phyloP scores from a whole-genome alignment of 768 basidiomycete genomes.

The Rhizopogon vinicolor region DNA sequence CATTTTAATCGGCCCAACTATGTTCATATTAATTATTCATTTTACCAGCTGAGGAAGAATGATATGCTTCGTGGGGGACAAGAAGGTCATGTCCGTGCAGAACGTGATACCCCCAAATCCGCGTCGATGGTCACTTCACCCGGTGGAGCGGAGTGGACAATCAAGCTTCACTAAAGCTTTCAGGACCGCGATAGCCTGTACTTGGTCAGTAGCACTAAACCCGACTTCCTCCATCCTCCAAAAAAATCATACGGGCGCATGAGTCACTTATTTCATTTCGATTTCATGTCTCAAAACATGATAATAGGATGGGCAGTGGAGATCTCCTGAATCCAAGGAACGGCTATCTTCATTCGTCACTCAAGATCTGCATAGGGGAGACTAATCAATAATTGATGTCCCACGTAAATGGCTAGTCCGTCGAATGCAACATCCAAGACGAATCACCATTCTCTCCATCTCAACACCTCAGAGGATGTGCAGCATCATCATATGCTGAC shows the following conservation, averaged over 20 bases:
- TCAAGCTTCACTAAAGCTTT: constrained; percentile 88
- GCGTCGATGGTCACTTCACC: constrained; percentile 77
- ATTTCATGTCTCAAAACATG: constrained; percentile 40
- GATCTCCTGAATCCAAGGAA: constrained; percentile 74
- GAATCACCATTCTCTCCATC: neutral
- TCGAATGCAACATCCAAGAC: neutral
- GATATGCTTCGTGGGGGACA: constrained; percentile 96
- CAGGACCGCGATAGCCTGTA: constrained; percentile 95
- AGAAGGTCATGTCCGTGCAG: constrained; percentile 95
- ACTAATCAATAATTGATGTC: no score
- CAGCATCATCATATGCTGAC: no score
- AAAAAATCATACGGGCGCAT: constrained; percentile 20
- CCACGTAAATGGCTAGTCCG: no score
- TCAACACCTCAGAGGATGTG: neutral
- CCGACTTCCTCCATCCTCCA: constrained; percentile 18
- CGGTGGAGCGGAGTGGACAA: constrained; percentile 86
- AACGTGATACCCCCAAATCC: constrained; percentile 89
- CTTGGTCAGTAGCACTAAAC: constrained; percentile 58
- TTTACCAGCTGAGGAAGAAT: constrained; percentile 67
- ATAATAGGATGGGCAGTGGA: constrained; percentile 88
- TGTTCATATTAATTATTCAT: constrained; percentile 19
- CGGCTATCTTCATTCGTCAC: no score
- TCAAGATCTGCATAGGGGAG: no score
- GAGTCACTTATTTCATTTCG: constrained; percentile 46
- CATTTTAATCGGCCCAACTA: constrained; percentile 20